Evolutionary conservation across 1,284 basidiomycete species (phyloP), one percentile per base, ranked within the genome.

Genomic region (Ceratobasidium sp.): DNA sequence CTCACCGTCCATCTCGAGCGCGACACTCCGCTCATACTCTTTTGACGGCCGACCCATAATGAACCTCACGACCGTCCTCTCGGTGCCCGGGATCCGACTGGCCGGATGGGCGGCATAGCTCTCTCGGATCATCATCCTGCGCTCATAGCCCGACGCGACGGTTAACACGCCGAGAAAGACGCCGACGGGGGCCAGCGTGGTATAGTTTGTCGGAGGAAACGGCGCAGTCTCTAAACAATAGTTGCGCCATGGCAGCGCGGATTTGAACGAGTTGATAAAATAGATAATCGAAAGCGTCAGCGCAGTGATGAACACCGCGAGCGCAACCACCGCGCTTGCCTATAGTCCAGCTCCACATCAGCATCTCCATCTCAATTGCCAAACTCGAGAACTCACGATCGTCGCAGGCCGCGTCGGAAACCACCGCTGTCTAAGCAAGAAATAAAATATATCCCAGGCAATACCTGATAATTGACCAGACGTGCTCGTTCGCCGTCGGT

Each of bases 211-310:
- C 48, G 85, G 77, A 65, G 88, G 87, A 83, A 82, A 0, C 73
- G 52, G 1, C 81, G 80, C 13, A 82, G 83, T 26, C 54, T 91
- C 89, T 79, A 93, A 89, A 85, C 97, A 98, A 84, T 97, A 97
- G 38, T 92, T 91, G 80, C 96, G 91, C 96, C 96, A 99, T 59
- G 96, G 96, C 38, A 97, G 86, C 15, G 96, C 93, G 77, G 94
- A 93, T 84, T 98, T 98, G 88, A 99, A 97, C 65, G 96, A 96
- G 83, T 98, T 96, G 82, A 98, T 90, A 80, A 96, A 90, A 84
- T 97, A 94, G 83, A 96, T 96, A 84, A 98, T 89, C 76, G 94
- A 87, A 79, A 95, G 90, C 9, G 87, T 87, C 28, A 85, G 59
- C 77, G 94, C 93, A 80, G 94, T 88, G 80, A 50, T 52, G 79